Evolutionary conservation across 164 flowering plant genomes (phyloP).

Genomic region (Warburgia ugandensis): DNA sequence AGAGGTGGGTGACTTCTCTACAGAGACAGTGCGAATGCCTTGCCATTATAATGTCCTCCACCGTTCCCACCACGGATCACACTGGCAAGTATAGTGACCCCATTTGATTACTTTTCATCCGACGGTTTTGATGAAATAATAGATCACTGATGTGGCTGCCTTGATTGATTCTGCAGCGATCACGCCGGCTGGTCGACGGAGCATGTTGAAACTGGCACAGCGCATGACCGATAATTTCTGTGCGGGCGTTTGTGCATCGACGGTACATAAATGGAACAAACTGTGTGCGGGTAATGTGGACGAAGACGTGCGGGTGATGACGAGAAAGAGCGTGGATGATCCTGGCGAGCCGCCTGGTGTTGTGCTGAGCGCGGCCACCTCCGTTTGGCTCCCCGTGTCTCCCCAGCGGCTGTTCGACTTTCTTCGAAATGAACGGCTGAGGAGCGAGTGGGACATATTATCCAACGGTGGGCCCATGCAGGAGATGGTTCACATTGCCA

Average conservation of each 20-base stretch:
- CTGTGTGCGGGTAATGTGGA: conserved; percentile 59
- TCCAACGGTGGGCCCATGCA: conserved; percentile 99
- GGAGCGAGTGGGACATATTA: conserved; percentile 95
- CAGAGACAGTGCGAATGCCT: conserved; percentile 91
- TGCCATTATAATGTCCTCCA: conserved; percentile 84
- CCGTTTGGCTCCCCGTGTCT: conserved; percentile 90
- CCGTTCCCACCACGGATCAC: conserved; percentile 46
- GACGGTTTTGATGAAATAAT: no score
- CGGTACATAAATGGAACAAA: conserved; percentile 91
- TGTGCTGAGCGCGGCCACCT: conserved; percentile 89
- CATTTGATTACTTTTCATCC: no score
- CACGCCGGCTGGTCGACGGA: conserved; percentile 65
- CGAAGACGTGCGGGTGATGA: conserved; percentile 86
- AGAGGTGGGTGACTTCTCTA: conserved; percentile 86
- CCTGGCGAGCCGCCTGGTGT: conserved; percentile 97
- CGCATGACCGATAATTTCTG: conserved; percentile 92
- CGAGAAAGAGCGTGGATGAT: conserved; percentile 87
- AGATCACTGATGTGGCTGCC: no score
- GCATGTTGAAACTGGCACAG: conserved; percentile 97
- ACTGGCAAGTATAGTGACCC: no score
- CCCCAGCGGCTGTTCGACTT: conserved; percentile 84
- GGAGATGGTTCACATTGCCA: conserved; percentile 92
- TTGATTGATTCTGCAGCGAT: conserved; percentile 64
- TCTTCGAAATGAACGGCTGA: conserved; percentile 72
- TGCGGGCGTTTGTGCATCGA: conserved; percentile 86